phyloP scores from a whole-genome alignment of 371 early-diverging fungal genomes.

The Apophysomyces variabilis region DNA sequence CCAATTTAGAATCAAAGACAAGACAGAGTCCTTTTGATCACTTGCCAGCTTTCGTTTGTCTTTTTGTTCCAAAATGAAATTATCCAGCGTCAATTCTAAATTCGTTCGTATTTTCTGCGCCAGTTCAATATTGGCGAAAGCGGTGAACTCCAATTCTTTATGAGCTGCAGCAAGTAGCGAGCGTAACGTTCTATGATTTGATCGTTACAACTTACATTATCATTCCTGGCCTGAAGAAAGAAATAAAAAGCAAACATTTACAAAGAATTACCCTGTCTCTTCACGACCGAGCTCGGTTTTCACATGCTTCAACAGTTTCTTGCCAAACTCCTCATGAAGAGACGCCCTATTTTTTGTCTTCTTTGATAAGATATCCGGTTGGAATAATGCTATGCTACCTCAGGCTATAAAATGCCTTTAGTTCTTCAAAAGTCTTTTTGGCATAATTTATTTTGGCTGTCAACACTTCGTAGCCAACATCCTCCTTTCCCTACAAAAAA shows the following conservation, averaged over 20 bases:
- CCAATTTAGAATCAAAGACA: background rate
- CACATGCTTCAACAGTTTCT: slow-evolving; percentile 77
- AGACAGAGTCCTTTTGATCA: slow-evolving; percentile 8
- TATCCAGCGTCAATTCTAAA: slow-evolving; percentile 72
- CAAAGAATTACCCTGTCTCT: slow-evolving; percentile 76
- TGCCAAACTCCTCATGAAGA: slow-evolving; percentile 89
- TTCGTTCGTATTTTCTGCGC: slow-evolving; percentile 79
- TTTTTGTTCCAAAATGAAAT: slow-evolving; percentile 83
- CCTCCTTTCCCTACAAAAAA: slow-evolving; percentile 69
- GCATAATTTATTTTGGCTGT: slow-evolving; percentile 81
- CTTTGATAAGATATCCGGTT: no score
- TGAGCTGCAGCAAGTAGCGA: slow-evolving; percentile 71
- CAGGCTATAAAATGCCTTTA: slow-evolving; percentile 47
- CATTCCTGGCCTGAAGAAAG: no score
- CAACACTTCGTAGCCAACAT: slow-evolving; percentile 84
- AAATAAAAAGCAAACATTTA: background rate
- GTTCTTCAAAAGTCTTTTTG: slow-evolving; percentile 85
- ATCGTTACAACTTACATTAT: no score
- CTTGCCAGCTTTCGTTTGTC: slow-evolving; percentile 69
- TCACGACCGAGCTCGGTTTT: slow-evolving; percentile 80
- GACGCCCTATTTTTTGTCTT: slow-evolving; percentile 50
- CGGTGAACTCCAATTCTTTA: slow-evolving; percentile 80
- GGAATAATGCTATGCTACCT: slow-evolving; percentile 23
- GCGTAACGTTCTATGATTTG: slow-evolving; percentile 59
- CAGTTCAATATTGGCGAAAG: slow-evolving; percentile 77